Evolutionary conservation across 805 yeast species (phyloP).

Genomic region (Isabelozyma gotoi): DNA sequence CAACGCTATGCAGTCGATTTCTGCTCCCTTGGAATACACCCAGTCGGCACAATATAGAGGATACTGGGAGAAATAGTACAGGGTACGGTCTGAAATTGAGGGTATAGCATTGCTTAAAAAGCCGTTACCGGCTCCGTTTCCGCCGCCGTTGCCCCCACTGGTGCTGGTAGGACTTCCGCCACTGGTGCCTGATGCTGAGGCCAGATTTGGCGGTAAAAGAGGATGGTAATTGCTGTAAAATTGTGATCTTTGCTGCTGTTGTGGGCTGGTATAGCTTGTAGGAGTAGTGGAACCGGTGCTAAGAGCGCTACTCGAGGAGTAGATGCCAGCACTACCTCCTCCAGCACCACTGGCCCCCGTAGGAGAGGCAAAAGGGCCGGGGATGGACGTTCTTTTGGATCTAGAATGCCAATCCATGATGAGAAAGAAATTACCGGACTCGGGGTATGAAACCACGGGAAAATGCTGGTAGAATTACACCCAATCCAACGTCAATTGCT

Average conservation of each 20-base stretch:
- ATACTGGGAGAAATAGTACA: slow-evolving; percentile 24
- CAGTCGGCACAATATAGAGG: slow-evolving; percentile 40
- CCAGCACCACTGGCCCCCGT: background rate
- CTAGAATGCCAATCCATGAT: slow-evolving; percentile 1
- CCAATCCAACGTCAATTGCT: background rate
- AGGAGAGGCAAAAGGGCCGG: background rate
- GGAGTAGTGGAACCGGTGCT: background rate
- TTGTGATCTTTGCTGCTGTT: slow-evolving; percentile 6
- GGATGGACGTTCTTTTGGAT: background rate
- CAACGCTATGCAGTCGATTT: slow-evolving; percentile 56
- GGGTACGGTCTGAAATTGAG: slow-evolving; percentile 12
- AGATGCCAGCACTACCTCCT: background rate
- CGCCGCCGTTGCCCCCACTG: background rate
- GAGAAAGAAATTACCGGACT: background rate
- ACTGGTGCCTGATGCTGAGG: background rate
- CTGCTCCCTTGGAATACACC: slow-evolving; percentile 20
- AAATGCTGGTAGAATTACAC: background rate
- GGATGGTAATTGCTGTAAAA: slow-evolving; percentile 9
- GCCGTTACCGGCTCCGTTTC: background rate
- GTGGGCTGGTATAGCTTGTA: slow-evolving; percentile 7
- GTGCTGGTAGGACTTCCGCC: slow-evolving; percentile 1
- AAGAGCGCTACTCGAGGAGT: no score
- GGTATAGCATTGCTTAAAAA: background rate
- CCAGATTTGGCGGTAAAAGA: slow-evolving; percentile 10
- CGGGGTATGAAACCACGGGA: background rate